phyloP scores from a whole-genome alignment of 208 protist genomes.

The Crithidia fasciculata region DNA sequence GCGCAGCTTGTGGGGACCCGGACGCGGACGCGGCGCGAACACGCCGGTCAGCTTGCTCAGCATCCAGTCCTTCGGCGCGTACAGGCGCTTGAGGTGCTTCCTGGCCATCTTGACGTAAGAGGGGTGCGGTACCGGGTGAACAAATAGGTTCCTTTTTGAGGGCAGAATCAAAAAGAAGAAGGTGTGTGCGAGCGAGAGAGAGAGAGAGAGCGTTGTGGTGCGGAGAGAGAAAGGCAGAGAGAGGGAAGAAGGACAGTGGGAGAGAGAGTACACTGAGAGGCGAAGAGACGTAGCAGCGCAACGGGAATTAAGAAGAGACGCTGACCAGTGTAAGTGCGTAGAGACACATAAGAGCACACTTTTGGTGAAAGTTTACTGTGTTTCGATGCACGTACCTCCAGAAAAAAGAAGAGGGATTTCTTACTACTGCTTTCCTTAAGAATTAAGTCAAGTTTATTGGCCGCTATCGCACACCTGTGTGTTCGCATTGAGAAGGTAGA shows the following conservation, averaged over 20 bases:
- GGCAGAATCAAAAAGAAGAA: no score
- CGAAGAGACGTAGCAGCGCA: no score
- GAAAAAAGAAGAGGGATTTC: no score
- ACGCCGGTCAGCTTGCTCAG: conserved; percentile 98
- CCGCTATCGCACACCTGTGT: no score
- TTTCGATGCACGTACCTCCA: no score
- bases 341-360: not conserved
- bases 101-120: conserved; percentile 87
- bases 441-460: no score
- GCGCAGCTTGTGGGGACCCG: conserved; percentile 98
- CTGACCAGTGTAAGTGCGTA: no score
- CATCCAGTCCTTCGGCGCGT: conserved; percentile 99
- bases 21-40: conserved; percentile 96
- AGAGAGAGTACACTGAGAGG: conserved; percentile 11
- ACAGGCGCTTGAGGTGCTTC: conserved; percentile 99
- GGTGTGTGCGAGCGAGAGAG: not conserved
- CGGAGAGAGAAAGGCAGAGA: not conserved
- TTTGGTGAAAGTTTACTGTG: no score
- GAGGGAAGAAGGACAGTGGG: not conserved
- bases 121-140: conserved; percentile 1
- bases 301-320: no score
- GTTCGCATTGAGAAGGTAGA: no score
- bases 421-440: no score
- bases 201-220: not conserved
- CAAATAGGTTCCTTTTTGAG: conserved; percentile 1